Percentiles rank a stretch among this genome's conserved stretches.
Conservation (phyloP, 2,329 filamentous ascomycete genomes). For the Aspergillus niger region DNA sequence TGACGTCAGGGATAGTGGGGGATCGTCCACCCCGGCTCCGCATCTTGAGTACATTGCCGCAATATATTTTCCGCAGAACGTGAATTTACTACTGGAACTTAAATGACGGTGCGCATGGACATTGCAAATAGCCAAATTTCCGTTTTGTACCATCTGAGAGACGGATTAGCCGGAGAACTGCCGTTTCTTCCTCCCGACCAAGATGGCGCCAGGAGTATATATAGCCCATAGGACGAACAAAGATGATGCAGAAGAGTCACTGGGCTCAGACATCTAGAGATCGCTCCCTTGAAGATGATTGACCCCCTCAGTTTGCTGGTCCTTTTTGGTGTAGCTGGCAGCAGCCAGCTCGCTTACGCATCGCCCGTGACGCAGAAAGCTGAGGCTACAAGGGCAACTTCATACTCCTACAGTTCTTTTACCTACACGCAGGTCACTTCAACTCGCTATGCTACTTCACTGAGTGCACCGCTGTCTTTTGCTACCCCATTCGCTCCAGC, state of each 20-base stretch:
- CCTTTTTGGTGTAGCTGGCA: not conserved
- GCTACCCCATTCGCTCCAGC: conserved; percentile 1
- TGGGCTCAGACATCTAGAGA: not conserved
- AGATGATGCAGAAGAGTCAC: too few species aligned
- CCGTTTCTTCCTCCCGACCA: not conserved
- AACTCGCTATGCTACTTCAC: conserved; percentile 6
- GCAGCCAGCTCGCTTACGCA: not conserved
- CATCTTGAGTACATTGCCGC: not conserved
- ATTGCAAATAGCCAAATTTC: not conserved
- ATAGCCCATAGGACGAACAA: not conserved
- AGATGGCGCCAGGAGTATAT: not conserved
- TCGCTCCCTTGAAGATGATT: not conserved
- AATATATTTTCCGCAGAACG: not conserved
- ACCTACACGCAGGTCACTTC: conserved; percentile 10
- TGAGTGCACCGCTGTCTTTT: conserved; percentile 5
- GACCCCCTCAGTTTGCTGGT: not conserved
- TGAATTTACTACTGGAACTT: too few species aligned
- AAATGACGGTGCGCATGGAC: not conserved
- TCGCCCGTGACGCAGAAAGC: not conserved
- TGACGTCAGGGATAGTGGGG: not conserved
- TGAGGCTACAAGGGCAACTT: not conserved
- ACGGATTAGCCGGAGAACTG: not conserved
- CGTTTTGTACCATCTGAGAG: too few species aligned
- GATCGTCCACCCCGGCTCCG: not conserved
- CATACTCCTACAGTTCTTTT: conserved; percentile 6